These are phyloP conservation scores for Pseudozyma tsukubaensis DNA, from an alignment of 1,284 basidiomycete species.

Conservation along the genomic window DNA sequence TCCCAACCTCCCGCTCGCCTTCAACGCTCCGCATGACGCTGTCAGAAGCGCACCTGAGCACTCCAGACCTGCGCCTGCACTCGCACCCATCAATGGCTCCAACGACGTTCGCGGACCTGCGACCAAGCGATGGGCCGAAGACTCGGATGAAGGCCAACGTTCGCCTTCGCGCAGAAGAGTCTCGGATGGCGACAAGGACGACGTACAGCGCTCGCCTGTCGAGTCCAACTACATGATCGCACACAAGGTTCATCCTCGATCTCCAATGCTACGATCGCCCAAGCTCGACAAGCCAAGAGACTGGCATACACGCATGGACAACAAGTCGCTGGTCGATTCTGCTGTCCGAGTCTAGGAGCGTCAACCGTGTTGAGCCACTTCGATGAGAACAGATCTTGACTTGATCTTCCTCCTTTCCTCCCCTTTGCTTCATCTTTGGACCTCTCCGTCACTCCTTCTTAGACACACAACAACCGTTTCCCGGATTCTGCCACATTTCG, in stretches of 20 bases:
- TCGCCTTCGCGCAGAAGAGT: slow-evolving; percentile 28
- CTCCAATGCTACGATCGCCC: slow-evolving; percentile 14
- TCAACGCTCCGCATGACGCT: background rate
- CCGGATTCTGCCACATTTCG: background rate
- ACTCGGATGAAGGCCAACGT: slow-evolving; percentile 25
- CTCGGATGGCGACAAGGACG: slow-evolving; percentile 37
- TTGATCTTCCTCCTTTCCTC: background rate
- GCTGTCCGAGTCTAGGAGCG: slow-evolving; percentile 20
- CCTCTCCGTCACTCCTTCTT: background rate
- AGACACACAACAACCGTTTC: background rate
- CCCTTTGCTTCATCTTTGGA: too few relatives aligned
- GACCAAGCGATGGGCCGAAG: slow-evolving; percentile 37
- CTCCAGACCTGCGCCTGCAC: background rate
- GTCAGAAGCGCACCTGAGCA: too few relatives aligned
- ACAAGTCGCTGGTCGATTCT: slow-evolving; percentile 35
- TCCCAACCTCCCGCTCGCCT: slow-evolving; percentile 5
- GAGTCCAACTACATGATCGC: slow-evolving; percentile 25
- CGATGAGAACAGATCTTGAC: too few relatives aligned
- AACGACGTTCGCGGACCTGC: slow-evolving; percentile 2
- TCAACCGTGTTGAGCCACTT: background rate
- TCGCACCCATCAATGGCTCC: slow-evolving; percentile 1
- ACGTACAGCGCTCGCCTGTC: slow-evolving; percentile 17
- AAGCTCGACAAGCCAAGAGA: slow-evolving; percentile 26
- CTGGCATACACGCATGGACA: slow-evolving; percentile 36
- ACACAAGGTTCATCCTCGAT: slow-evolving; percentile 6